phyloP scores from a whole-genome alignment of 1,139 yeast species.

The Suhomyces chickasaworum region DNA sequence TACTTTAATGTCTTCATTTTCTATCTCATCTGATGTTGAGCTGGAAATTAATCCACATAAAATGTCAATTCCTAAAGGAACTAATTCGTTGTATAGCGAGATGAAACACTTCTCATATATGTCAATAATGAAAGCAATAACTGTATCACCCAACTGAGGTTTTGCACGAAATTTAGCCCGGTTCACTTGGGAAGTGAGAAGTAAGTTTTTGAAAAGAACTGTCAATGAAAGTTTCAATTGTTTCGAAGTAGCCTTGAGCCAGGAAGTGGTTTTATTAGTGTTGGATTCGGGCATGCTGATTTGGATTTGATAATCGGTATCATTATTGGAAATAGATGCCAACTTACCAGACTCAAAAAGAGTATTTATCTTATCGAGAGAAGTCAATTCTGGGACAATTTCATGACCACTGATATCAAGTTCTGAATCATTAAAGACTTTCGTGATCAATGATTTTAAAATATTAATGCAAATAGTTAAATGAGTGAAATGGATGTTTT shows the following conservation, averaged over 20 bases:
- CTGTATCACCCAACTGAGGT: slow-evolving; percentile 24
- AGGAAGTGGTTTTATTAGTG: slow-evolving; percentile 49
- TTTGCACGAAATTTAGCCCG: slow-evolving; percentile 27
- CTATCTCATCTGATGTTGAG: slow-evolving; percentile 6
- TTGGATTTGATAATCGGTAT: slow-evolving; percentile 9
- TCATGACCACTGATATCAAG: slow-evolving; percentile 19
- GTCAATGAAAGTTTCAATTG: slow-evolving; percentile 57
- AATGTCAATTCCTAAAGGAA: slow-evolving; percentile 36
- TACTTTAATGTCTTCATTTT: slow-evolving; percentile 7
- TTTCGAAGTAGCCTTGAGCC: slow-evolving; percentile 66
- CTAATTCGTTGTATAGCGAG: slow-evolving; percentile 34
- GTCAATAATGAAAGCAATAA: slow-evolving; percentile 27
- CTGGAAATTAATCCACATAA: slow-evolving; percentile 24
- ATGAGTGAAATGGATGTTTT: slow-evolving; percentile 29
- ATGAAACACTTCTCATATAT: slow-evolving; percentile 33
- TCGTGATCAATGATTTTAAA: slow-evolving; percentile 33
- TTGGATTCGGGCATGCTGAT: slow-evolving; percentile 4
- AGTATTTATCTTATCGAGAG: slow-evolving; percentile 22
- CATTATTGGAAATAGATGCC: slow-evolving; percentile 11
- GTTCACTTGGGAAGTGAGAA: slow-evolving; percentile 16
- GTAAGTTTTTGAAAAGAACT: slow-evolving; percentile 31
- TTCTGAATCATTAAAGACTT: slow-evolving; percentile 35
- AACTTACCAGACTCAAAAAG: slow-evolving; percentile 19
- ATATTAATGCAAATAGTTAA: slow-evolving; percentile 26
- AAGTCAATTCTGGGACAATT: neutral